Conservation (phyloP, 352 stramenopile species). For the Phytophthora multivora region DNA sequence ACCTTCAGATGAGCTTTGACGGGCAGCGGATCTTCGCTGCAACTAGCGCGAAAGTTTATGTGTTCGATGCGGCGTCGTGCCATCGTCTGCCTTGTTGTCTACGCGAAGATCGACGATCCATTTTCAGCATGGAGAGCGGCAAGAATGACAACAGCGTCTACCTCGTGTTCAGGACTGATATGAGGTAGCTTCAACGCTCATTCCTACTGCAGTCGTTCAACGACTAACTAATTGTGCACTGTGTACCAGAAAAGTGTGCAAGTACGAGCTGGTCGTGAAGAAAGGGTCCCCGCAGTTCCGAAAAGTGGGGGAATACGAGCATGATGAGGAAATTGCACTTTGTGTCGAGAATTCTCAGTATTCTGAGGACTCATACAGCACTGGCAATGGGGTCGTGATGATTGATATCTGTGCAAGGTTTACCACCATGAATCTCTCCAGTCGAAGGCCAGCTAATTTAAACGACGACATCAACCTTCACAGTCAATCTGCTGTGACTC, state of each 20-base stretch:
- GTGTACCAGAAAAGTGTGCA: conserved; percentile 34
- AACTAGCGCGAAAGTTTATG: conserved; percentile 34
- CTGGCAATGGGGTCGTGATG: conserved; percentile 23
- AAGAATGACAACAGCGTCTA: conserved; percentile 36
- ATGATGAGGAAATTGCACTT: conserved; percentile 34
- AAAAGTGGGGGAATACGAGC: conserved; percentile 30
- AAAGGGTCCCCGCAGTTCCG: conserved; percentile 31
- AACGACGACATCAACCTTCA: background rate
- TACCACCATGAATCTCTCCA: conserved; percentile 13
- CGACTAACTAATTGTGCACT: too few species aligned
- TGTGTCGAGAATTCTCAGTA: conserved; percentile 23
- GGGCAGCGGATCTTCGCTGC: conserved; percentile 39
- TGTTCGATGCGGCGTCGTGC: conserved; percentile 44
- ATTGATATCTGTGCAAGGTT: conserved; percentile 41
- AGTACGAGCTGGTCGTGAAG: conserved; percentile 35
- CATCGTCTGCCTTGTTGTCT: conserved; percentile 35
- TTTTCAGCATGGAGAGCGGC: conserved; percentile 41
- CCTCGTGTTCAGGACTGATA: conserved; percentile 31
- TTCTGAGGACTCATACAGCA: background rate
- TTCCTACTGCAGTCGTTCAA: too few species aligned
- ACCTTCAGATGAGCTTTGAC: conserved; percentile 41
- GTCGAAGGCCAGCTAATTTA: background rate
- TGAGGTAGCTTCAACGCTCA: conserved; percentile 22
- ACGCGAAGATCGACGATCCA: conserved; percentile 17
- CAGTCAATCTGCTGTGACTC: conserved; percentile 3